A percentile compares a stretch with the other conserved stretches of the same genome.
phyloP scores from a whole-genome alignment of 805 yeast genomes.

The Spathaspora girioi region DNA sequence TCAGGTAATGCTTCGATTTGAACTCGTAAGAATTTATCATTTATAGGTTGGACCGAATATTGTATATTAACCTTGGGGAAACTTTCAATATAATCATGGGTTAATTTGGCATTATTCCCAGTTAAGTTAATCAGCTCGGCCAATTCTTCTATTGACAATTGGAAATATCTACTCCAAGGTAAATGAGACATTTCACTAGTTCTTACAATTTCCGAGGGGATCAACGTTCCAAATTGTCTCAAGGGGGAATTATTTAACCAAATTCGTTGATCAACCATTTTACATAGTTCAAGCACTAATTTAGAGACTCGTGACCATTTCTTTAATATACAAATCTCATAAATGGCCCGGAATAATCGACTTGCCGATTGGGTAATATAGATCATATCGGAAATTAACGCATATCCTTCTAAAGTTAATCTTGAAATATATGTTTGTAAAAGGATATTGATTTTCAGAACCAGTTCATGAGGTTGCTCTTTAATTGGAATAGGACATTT shows the following conservation, averaged over 20 bases:
- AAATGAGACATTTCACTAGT: conserved; percentile 76
- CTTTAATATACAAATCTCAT: conserved; percentile 67
- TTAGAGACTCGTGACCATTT: conserved; percentile 69
- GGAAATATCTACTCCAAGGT: conserved; percentile 79
- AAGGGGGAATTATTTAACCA: conserved; percentile 88
- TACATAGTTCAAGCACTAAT: conserved; percentile 59
- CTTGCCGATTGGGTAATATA: conserved; percentile 93
- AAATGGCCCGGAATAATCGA: conserved; percentile 78
- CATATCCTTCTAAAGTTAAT: conserved; percentile 78
- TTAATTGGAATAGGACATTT: conserved; percentile 84
- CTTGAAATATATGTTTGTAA: conserved; percentile 86
- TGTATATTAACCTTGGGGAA: conserved; percentile 68
- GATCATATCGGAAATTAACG: conserved; percentile 88
- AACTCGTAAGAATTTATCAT: conserved; percentile 62
- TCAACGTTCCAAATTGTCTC: conserved; percentile 68
- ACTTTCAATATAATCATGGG: conserved; percentile 56
- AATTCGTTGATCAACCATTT: conserved; percentile 73
- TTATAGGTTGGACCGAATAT: conserved; percentile 71
- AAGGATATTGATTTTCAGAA: conserved; percentile 74
- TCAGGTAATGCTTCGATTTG: conserved; percentile 65
- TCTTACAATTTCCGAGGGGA: conserved; percentile 66
- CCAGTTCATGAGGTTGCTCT: conserved; percentile 65
- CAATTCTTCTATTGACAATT: conserved; percentile 69
- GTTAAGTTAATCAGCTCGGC: conserved; percentile 78
- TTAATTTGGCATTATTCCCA: conserved; percentile 51